A percentile compares a stretch with the other conserved stretches of the same genome.
Evolutionary conservation across 441 rosid species (phyloP).

Genomic region (Gossypium laxum): DNA sequence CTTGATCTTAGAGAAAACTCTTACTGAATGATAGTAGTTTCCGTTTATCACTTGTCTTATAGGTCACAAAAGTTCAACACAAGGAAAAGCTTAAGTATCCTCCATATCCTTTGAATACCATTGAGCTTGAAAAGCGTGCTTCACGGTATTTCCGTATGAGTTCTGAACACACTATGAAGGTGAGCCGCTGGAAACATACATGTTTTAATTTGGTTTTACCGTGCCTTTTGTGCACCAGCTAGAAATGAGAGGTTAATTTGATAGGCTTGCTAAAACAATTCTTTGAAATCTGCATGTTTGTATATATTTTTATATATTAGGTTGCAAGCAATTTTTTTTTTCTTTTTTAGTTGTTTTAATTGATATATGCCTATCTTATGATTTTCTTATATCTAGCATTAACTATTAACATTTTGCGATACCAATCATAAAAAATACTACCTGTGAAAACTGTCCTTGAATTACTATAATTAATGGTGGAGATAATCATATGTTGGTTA

Average conservation of each 20-base stretch:
- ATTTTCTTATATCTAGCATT: not conserved
- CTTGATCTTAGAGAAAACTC: constrained; percentile 13
- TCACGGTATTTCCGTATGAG: constrained; percentile 86
- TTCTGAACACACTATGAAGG: constrained; percentile 98
- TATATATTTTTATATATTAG: not conserved
- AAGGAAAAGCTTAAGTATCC: constrained; percentile 74
- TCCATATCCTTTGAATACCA: constrained; percentile 87
- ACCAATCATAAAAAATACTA: not conserved
- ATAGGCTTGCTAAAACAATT: not conserved
- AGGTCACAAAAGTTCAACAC: constrained; percentile 75
- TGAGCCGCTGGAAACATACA: constrained; percentile 15
- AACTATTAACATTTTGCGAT: not conserved
- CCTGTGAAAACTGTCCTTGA: not conserved
- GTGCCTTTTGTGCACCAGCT: not conserved
- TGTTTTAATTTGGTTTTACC: not conserved
- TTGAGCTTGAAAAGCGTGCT: constrained; percentile 93
- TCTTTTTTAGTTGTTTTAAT: not conserved
- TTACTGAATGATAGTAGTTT: constrained; percentile 11
- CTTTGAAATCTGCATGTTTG: not conserved
- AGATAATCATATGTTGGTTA: not conserved
- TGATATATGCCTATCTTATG: not conserved
- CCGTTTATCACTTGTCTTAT: constrained; percentile 14
- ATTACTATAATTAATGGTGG: not conserved
- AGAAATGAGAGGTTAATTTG: not conserved
- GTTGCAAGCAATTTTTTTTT: not conserved